Evolutionary conservation across 495 filamentous ascomycete species (phyloP).

Genomic region (Hypoxylon intermedium): DNA sequence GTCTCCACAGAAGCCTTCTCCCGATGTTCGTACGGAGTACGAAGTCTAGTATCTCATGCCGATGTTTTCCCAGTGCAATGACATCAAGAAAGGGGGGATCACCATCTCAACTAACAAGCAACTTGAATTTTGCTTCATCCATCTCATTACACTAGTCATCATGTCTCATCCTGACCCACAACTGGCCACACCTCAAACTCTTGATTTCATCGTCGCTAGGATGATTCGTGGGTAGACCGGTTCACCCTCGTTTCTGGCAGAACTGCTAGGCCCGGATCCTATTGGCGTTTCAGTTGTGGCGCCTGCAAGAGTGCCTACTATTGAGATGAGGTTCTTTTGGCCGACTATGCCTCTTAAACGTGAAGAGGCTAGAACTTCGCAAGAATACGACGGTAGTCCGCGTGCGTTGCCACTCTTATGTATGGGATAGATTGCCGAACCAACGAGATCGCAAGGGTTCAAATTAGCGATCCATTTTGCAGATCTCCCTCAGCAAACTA

Average conservation of each 20-base stretch:
- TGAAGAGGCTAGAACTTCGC: slow-evolving; percentile 8
- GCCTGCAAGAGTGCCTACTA: slow-evolving; percentile 21
- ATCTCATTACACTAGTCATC: slow-evolving; percentile 11
- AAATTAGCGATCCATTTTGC: slow-evolving; percentile 6
- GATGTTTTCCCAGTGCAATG: slow-evolving; percentile 16
- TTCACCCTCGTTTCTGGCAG: slow-evolving; percentile 21
- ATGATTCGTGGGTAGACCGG: slow-evolving; percentile 15
- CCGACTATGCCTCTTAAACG: slow-evolving; percentile 2
- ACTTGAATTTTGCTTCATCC: neutral
- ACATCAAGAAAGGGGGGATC: slow-evolving; percentile 1
- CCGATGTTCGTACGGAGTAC: slow-evolving; percentile 18
- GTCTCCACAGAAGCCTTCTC: slow-evolving; percentile 25
- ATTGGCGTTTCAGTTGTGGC: slow-evolving; percentile 32
- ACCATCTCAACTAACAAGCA: too few species aligned
- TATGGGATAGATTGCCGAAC: slow-evolving; percentile 38
- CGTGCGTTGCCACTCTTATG: slow-evolving; percentile 11
- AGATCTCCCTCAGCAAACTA: slow-evolving; percentile 18
- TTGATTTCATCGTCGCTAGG: slow-evolving; percentile 21
- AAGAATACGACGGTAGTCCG: slow-evolving; percentile 3
- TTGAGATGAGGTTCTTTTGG: slow-evolving; percentile 12
- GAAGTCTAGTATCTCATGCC: slow-evolving; percentile 1
- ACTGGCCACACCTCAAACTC: slow-evolving; percentile 16
- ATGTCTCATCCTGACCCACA: slow-evolving; percentile 19
- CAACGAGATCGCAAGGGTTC: slow-evolving; percentile 28
- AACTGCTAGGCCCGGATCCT: slow-evolving; percentile 21